Percentiles rank a stretch among this genome's conserved stretches.
phyloP scores from a whole-genome alignment of 2,329 filamentous ascomycete species.

The Talaromyces sp. region DNA sequence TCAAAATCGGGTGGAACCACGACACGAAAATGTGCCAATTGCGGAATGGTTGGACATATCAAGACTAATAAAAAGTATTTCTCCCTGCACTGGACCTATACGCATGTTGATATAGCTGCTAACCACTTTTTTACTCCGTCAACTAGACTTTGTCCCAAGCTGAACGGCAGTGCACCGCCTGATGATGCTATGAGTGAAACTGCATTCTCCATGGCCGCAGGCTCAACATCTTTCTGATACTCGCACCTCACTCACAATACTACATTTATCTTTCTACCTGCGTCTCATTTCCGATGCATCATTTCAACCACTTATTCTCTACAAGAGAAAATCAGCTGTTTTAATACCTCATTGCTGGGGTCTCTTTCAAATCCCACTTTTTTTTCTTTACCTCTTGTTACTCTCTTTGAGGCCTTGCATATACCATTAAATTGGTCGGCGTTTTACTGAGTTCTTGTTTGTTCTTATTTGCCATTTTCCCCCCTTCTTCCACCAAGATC shows the following conservation, averaged over 20 bases:
- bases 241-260: background rate
- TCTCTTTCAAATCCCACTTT: background rate
- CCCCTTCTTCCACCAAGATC: background rate
- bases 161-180: conserved; percentile 73
- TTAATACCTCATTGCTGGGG: background rate
- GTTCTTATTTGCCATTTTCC: conserved; percentile 18
- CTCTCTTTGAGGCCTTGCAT: background rate
- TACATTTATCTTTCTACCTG: no score
- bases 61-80: conserved; percentile 97
- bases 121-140: conserved; percentile 21
- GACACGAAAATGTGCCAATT: conserved; percentile 90
- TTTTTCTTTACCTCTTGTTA: background rate
- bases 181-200: conserved; percentile 44
- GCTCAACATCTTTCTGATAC: conserved; percentile 24
- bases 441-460: conserved; percentile 13
- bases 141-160: conserved; percentile 68
- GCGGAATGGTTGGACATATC: conserved; percentile 93
- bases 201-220: conserved; percentile 45
- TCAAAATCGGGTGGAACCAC: conserved; percentile 61
- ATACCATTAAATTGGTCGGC: conserved; percentile 4
- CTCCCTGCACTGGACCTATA: background rate
- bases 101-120: conserved; percentile 10
- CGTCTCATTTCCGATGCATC: background rate
- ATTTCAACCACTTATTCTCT: background rate
- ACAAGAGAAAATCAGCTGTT: background rate